Evolutionary conservation across 148 eudicot species (phyloP), one percentile per base, ranked within the genome.

Genomic region (Diospyros lotus): DNA sequence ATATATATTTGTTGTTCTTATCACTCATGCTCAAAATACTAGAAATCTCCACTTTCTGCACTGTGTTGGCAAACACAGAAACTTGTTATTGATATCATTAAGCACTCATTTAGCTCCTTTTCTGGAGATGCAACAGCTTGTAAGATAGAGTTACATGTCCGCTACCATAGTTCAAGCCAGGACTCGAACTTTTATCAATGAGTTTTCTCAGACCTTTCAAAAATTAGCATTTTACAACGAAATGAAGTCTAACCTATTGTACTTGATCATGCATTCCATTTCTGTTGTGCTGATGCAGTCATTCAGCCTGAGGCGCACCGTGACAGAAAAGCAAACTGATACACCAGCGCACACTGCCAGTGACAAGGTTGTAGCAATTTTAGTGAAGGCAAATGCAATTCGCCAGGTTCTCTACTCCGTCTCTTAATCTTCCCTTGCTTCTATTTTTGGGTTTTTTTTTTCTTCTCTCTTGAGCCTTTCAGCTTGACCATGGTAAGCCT

Each of bases 301-400:
- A 53, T 90, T 85, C 83, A 93, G 79, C 79, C 97, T 93, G 10
- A 87, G 90, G 79, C 90, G 87, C 42, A 83, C 88, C 18, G 83
- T 73, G 61, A 69, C 88, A 15, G 76, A 86, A 64, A 89, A 79
- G 72, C 75, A 90, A 84, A 48, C 75, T 2, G 71, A 58, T 52
- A 69, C 86, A 55, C 73, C 91, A 38, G 82, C 74, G 15, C 76
- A 58, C 43, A 52, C 85, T 18, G 68, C 88, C 73, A 84, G 66
- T 73, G 76, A 77, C 60, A 83, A 83, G 81, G 84, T 91, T 72
- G 86, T 91, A 40, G 98, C 97, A 77, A 93, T 96, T 81, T 68
- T 96, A 69, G 84, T 88, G 83, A 96, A 93, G 87, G 99, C 98
- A 48, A 88, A 83, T 75, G 93, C 94, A 68, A 93, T 96, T 74